Evolutionary conservation across 495 filamentous ascomycete species (phyloP).

Genomic region (Hypoxylon intermedium): DNA sequence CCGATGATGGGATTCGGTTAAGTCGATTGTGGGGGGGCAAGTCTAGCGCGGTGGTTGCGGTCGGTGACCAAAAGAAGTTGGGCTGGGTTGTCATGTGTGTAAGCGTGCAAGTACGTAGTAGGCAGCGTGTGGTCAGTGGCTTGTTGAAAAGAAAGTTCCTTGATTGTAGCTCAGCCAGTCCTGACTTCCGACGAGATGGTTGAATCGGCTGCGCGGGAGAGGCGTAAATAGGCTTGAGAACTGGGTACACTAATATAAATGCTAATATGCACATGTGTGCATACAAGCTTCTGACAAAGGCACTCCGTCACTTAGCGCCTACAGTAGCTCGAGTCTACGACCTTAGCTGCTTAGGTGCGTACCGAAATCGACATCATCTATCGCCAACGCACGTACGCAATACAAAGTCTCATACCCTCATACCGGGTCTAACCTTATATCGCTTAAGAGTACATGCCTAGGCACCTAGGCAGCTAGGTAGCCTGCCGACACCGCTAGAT

Average conservation of each 20-base stretch:
- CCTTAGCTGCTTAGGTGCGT: neutral
- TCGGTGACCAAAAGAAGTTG: slow-evolving; percentile 35
- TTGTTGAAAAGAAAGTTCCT: neutral
- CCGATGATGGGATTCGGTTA: slow-evolving; percentile 24
- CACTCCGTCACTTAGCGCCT: neutral
- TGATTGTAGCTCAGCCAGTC: slow-evolving; percentile 1
- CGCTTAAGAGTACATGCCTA: slow-evolving; percentile 6
- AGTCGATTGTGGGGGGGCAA: slow-evolving; percentile 30
- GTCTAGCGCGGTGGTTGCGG: slow-evolving; percentile 23
- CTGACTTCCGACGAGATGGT: slow-evolving; percentile 19
- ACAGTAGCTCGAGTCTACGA: neutral
- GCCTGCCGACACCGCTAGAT: too few species aligned
- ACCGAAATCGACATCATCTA: too few species aligned
- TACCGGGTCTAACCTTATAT: slow-evolving; percentile 3
- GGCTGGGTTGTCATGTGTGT: slow-evolving; percentile 12
- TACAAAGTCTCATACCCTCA: too few species aligned
- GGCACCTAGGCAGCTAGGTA: too few species aligned
- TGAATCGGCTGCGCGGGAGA: neutral
- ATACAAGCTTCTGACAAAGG: neutral
- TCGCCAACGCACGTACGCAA: too few species aligned
- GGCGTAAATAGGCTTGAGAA: slow-evolving; percentile 17
- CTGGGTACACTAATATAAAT: neutral
- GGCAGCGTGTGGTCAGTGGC: neutral
- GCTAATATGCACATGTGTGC: neutral
- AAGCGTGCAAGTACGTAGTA: too few species aligned